These are phyloP conservation scores for Colletotrichum sansevieriae DNA, from an alignment of 2,329 filamentous ascomycete genomes.

Conservation along the genomic window DNA sequence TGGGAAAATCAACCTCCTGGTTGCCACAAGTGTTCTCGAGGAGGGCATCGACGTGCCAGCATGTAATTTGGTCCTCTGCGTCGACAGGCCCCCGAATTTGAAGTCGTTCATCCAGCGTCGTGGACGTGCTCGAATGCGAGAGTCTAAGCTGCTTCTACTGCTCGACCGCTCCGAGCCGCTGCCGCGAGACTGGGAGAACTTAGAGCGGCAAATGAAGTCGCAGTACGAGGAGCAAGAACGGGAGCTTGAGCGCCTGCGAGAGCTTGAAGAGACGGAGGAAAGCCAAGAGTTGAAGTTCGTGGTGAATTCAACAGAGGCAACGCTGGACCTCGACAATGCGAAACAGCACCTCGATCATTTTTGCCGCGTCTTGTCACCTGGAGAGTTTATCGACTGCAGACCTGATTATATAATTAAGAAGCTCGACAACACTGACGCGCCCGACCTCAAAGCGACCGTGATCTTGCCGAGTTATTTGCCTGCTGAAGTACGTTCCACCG, in stretches of 20 bases:
- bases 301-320: slow-evolving; percentile 66
- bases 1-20: slow-evolving; percentile 68
- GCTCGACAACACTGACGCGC: slow-evolving; percentile 46
- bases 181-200: slow-evolving; percentile 67
- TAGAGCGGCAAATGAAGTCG: slow-evolving; percentile 81
- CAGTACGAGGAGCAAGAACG: slow-evolving; percentile 76
- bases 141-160: slow-evolving; percentile 65
- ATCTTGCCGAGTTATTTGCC: slow-evolving; percentile 79
- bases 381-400: slow-evolving; percentile 71
- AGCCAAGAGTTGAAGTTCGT: slow-evolving; percentile 49
- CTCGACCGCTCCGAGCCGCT: slow-evolving; percentile 48
- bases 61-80: slow-evolving; percentile 73
- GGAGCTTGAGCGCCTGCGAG: slow-evolving; percentile 58
- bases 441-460: slow-evolving; percentile 69
- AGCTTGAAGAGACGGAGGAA: slow-evolving; percentile 59
- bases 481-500: slow-evolving; percentile 66
- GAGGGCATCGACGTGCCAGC: slow-evolving; percentile 77
- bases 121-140: slow-evolving; percentile 63
- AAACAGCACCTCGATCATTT: slow-evolving; percentile 86
- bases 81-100: slow-evolving; percentile 62
- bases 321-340: slow-evolving; percentile 80
- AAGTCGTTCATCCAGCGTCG: slow-evolving; percentile 72
- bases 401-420: slow-evolving; percentile 75
- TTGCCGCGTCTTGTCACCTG: slow-evolving; percentile 71
- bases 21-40: slow-evolving; percentile 75